Conservation (phyloP, 2,329 filamentous ascomycete species). For the Colletotrichum kahawae region DNA sequence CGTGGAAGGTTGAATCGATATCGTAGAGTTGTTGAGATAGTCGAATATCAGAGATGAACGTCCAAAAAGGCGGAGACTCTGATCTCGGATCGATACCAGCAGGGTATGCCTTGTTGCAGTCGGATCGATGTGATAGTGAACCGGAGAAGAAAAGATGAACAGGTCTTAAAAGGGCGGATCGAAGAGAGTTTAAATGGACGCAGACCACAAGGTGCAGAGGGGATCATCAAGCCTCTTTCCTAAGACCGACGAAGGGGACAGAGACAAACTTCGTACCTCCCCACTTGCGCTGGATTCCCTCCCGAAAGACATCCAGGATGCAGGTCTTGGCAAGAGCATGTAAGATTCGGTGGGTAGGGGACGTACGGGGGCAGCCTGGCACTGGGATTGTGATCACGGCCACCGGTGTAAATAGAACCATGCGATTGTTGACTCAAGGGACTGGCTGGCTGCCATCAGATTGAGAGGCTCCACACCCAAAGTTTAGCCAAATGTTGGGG, state of each 20-base stretch:
- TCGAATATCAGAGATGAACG: not conserved
- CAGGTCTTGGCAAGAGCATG: not conserved
- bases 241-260: not conserved
- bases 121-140: not conserved
- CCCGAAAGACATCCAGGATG: slow-evolving; percentile 1
- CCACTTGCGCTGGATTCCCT: slow-evolving; percentile 10
- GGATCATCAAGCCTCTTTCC: not conserved
- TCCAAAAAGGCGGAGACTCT: not conserved
- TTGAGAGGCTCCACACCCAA: not conserved
- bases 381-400: not conserved
- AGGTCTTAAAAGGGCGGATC: not conserved
- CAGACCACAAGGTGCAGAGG: not conserved
- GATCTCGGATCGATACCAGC: not conserved
- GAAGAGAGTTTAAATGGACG: not conserved
- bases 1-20: not conserved
- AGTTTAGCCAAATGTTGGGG: not conserved
- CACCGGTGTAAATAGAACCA: not conserved
- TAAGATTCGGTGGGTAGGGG: not conserved
- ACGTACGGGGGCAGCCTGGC: not conserved
- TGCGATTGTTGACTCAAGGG: not conserved
- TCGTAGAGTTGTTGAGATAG: not conserved
- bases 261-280: not conserved
- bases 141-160: not conserved
- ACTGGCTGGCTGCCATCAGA: not conserved
- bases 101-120: not conserved